These are phyloP conservation scores for Berberis thunbergii DNA, from an alignment of 164 flowering plant genomes.

Conservation along the genomic window DNA sequence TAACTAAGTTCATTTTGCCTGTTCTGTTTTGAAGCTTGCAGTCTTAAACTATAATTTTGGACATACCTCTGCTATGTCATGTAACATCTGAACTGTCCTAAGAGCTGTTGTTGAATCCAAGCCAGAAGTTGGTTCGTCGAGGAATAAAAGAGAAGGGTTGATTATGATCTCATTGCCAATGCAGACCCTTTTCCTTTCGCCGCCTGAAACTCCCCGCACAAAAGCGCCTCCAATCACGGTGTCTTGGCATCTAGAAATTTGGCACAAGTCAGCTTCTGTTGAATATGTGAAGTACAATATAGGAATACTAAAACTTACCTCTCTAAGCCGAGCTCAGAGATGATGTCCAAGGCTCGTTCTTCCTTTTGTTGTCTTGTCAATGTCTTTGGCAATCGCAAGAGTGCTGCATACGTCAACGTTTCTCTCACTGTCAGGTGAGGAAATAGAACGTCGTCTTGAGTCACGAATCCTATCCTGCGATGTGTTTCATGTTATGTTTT, in stretches of 20 bases:
- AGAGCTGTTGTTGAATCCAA: conserved; percentile 95
- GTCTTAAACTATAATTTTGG: neutral
- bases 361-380: conserved; percentile 70
- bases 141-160: conserved; percentile 85
- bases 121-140: conserved; percentile 98
- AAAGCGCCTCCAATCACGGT: conserved; percentile 94
- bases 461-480: conserved; percentile 97
- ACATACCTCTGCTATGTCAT: conserved; percentile 85
- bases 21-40: neutral
- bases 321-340: conserved; percentile 81
- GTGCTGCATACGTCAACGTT: conserved; percentile 81
- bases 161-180: conserved; percentile 92
- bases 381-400: conserved; percentile 59
- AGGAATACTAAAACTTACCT: conserved; percentile 28
- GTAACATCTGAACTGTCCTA: conserved; percentile 67
- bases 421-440: conserved; percentile 95
- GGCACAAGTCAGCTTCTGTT: neutral
- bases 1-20: too few species aligned
- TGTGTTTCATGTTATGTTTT: neutral
- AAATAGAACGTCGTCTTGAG: conserved; percentile 91
- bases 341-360: conserved; percentile 73
- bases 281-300: neutral
- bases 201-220: conserved; percentile 97
- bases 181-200: conserved; percentile 90
- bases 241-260: conserved; percentile 64